phyloP scores from a whole-genome alignment of 176 grass and related monocot genomes.

The Musa acuminata region DNA sequence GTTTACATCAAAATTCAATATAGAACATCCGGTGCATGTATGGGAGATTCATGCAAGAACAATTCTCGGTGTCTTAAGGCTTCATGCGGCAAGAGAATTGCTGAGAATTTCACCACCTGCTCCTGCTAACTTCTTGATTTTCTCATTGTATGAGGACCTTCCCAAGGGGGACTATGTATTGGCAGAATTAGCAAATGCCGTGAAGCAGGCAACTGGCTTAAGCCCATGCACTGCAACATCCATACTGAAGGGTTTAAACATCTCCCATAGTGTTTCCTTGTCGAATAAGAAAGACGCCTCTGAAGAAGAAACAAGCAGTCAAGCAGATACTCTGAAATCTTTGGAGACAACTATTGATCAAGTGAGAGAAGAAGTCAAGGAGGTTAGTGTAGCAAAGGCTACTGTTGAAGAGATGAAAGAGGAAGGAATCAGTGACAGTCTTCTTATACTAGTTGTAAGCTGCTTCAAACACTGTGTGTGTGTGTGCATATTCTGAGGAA shows the following conservation, averaged over 20 bases:
- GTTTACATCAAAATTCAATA: constrained; percentile 48
- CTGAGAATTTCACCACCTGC: constrained; percentile 64
- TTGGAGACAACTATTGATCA: constrained; percentile 53
- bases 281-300: constrained; percentile 32
- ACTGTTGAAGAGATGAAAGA: constrained; percentile 57
- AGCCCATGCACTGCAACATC: constrained; percentile 48
- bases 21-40: constrained; percentile 50
- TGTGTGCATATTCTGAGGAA: background rate
- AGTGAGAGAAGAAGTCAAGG: constrained; percentile 60
- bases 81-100: constrained; percentile 90
- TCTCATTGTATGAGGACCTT: constrained; percentile 64
- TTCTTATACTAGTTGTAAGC: constrained; percentile 63
- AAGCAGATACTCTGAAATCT: constrained; percentile 28
- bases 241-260: constrained; percentile 60
- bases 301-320: constrained; percentile 27
- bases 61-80: constrained; percentile 72
- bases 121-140: constrained; percentile 62
- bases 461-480: background rate
- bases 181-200: constrained; percentile 54
- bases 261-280: constrained; percentile 20
- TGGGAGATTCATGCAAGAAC: constrained; percentile 68
- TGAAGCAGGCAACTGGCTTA: constrained; percentile 54
- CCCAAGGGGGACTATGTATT: constrained; percentile 90
- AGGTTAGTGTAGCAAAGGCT: constrained; percentile 52
- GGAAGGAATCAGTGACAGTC: constrained; percentile 70